Base-by-base conservation (phyloP, 208 protist genomes). In the Acanthamoeba lenticulata region DNA sequence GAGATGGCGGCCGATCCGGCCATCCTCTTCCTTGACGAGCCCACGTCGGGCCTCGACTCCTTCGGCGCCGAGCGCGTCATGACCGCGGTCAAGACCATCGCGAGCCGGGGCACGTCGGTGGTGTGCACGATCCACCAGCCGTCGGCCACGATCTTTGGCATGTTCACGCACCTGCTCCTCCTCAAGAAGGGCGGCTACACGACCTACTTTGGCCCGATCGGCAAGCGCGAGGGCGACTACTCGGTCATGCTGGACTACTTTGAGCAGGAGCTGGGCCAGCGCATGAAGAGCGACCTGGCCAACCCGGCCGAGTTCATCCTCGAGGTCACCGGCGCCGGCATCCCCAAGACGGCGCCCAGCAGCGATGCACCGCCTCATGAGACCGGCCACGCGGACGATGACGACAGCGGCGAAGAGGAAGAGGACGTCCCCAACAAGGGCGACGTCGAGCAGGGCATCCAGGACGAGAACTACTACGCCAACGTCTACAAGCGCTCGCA, bases 21-120 rank as follows among this genome's bases (percentile, higher is more conserved):
- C 74, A 57, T 96, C 32, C 36, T 96, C 7, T 95, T 96, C 65
- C 52, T 96, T 1, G 95, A 96, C 60, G 95, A 96, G 90, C 90
- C 90, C 4, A 94, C 90, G 27, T 94, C 90, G 32, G 90, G 90
- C 34, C 69, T 94, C 7, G 90, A 94, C 67, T 94, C 90, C 24
- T 55, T 85, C 42, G 90, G 90, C 3, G 90, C 90, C 15, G 86
- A 94, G 38, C 42, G 69, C 13, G 90, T 93, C 42, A 94, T 94
- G 90, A 94, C 34, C 27, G 90, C 90, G 9, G 69, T 94, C 34
- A 57, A 77, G 67, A 94, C 81, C 21, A 83, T 94, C 34, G 32
- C 90, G 0, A 36, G 21, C 9, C 38, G 69, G 19, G 90, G 90
- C 72, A 77, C 67, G 0, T 83, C 90, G 27, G 42, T 94, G 27